These are phyloP conservation scores for Athelia sp. DNA, from an alignment of 1,284 basidiomycete species.

Conservation along the genomic window DNA sequence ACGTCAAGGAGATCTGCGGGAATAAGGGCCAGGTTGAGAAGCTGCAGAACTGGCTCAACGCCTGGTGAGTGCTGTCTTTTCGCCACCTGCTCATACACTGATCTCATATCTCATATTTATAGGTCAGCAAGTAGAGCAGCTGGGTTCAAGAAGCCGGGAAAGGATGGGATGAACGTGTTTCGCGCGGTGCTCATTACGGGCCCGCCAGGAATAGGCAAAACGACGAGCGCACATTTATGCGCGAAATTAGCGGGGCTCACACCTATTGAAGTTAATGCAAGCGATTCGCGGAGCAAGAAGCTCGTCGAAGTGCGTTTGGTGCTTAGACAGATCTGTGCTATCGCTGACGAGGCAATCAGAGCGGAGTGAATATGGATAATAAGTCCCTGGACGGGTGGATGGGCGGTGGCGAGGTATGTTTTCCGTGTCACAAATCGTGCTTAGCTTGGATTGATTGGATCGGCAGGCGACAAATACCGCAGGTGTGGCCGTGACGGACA, in stretches of 20 bases:
- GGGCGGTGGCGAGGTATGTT: conserved; percentile 52
- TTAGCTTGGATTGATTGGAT: too few relatives aligned
- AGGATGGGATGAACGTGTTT: conserved; percentile 82
- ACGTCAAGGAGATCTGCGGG: conserved; percentile 89
- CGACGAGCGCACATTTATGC: conserved; percentile 91
- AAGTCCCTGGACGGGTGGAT: conserved; percentile 88
- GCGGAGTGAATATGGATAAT: conserved; percentile 84
- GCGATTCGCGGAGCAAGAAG: conserved; percentile 94
- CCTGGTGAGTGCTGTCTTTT: conserved; percentile 57
- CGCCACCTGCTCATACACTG: not conserved
- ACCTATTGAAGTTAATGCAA: conserved; percentile 94
- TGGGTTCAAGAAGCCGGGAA: conserved; percentile 92
- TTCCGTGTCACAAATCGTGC: conserved; percentile 6
- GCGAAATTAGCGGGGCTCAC: conserved; percentile 87
- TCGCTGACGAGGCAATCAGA: conserved; percentile 37
- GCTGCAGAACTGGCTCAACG: conserved; percentile 79
- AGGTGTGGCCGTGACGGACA: conserved; percentile 72
- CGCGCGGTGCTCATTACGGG: conserved; percentile 90
- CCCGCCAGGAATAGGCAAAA: conserved; percentile 97
- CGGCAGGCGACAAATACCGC: conserved; percentile 58
- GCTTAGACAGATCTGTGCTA: not conserved
- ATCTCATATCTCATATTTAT: conserved; percentile 2
- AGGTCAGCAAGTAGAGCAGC: conserved; percentile 73
- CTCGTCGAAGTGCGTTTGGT: conserved; percentile 83
- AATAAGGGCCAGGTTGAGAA: conserved; percentile 93